Base-by-base conservation (phyloP, 371 early-diverging fungal genomes). In the Mortierella sp. region DNA sequence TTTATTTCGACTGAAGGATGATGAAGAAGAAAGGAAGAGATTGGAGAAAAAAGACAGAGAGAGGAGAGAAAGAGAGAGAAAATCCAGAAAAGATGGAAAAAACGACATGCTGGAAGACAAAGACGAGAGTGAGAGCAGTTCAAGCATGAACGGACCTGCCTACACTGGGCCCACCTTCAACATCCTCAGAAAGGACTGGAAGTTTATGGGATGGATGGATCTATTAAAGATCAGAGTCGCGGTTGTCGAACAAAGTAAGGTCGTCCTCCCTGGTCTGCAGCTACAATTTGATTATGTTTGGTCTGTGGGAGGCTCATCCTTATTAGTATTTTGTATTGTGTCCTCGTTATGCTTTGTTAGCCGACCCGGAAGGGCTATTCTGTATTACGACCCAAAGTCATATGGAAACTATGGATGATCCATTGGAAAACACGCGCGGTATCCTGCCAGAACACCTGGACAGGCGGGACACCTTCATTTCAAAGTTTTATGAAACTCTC, bases 201-300 rank as follows among this genome's bases (percentile, higher is more conserved):
- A 73, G 56, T 73, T 73, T 31, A 55, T 67, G 60, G 75, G 75
- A 3, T 73, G 75, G 75, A 60, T 47, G 60, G 75, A 73, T 28
- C n/a, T 73, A 2, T 37, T 59, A 14, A 67, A 56, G 49, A 48
- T 73, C 24, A 58, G 67, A 21, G 30, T 64, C 19, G 23, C 59
- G 2, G 37, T 67, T 15, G 68, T 67, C 7, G 75, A 73, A 26
- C 75, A 73, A 37, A 67, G 75, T 73, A 64, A 54, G 71, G 49
- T n/a, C 11, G 11, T 19, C 21, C 23, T 47, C 0, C 47, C 0
- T 42, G 15, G 31, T 14, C 4, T 31, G 46, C 28, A 37, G 37
- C 1, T 24, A 3, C 6, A 17, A 26, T 28, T 30, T 50, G 6
- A 28, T 31, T 12, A 17, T 31, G 28, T 0, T 28, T 39, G 5